These are phyloP conservation scores for Avena insularis DNA, from an alignment of 176 grass and related monocot genomes.

Conservation along the genomic window DNA sequence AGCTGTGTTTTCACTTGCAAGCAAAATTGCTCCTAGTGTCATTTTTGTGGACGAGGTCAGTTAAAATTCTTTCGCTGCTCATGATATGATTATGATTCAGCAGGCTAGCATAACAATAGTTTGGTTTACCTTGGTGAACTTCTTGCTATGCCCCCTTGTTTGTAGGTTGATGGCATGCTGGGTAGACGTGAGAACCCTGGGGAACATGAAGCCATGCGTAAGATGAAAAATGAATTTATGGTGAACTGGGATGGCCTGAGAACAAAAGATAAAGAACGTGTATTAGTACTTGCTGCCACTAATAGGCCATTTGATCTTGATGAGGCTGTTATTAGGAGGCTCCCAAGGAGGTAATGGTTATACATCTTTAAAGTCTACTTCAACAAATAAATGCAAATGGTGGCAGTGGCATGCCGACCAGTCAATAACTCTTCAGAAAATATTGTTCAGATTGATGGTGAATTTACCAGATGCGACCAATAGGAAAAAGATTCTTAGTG, in stretches of 20 bases:
- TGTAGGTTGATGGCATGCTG: constrained; percentile 92
- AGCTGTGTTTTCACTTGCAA: constrained; percentile 94
- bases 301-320: constrained; percentile 99
- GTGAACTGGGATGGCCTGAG: constrained; percentile 98
- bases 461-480: constrained; percentile 88
- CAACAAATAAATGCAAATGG: constrained; percentile 15
- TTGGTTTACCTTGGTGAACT: neutral
- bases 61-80: constrained; percentile 10
- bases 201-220: constrained; percentile 99
- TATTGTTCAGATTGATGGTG: constrained; percentile 91
- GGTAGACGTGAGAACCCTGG: constrained; percentile 96
- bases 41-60: constrained; percentile 99
- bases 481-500: constrained; percentile 87
- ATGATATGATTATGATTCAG: constrained; percentile 1
- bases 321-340: constrained; percentile 95
- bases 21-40: constrained; percentile 98
- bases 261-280: constrained; percentile 93
- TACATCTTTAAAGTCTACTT: neutral
- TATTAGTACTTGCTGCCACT: constrained; percentile 96
- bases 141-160: constrained; percentile 7
- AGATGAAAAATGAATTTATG: constrained; percentile 99
- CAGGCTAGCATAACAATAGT: constrained; percentile 11
- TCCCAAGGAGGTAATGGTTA: constrained; percentile 78
- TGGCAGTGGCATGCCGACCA: constrained; percentile 12
- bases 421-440: constrained; percentile 22